These are phyloP conservation scores for Aulographum hederae DNA, from an alignment of 2,329 filamentous ascomycete species.

Conservation along the genomic window DNA sequence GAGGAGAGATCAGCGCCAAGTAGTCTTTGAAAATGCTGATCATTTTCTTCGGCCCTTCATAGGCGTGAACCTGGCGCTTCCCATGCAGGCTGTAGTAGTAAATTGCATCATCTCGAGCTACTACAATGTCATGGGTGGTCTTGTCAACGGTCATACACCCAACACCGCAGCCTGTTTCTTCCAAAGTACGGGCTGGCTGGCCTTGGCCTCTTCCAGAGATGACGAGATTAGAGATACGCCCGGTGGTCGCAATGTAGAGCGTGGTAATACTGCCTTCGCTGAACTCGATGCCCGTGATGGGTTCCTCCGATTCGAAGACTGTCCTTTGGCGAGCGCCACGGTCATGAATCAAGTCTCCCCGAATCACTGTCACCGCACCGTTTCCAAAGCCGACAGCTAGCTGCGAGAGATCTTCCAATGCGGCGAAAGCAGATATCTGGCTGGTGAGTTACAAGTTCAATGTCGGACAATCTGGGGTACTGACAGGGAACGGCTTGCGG, in stretches of 20 bases:
- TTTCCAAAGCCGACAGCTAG: slow-evolving; percentile 92
- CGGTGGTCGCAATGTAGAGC: slow-evolving; percentile 83
- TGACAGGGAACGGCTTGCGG: slow-evolving; percentile 76
- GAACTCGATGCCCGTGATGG: slow-evolving; percentile 80
- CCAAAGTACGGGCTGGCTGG: slow-evolving; percentile 70
- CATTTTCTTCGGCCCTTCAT: slow-evolving; percentile 75
- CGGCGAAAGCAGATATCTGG: slow-evolving; percentile 81
- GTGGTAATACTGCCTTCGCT: slow-evolving; percentile 47
- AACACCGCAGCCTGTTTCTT: slow-evolving; percentile 79
- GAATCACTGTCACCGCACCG: slow-evolving; percentile 79
- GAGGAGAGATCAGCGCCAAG: slow-evolving; percentile 70
- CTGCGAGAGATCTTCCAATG: slow-evolving; percentile 76
- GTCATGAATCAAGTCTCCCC: slow-evolving; percentile 89
- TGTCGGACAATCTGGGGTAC: slow-evolving; percentile 9
- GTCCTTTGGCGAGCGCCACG: slow-evolving; percentile 85
- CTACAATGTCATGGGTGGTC: slow-evolving; percentile 64
- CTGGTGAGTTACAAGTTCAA: slow-evolving; percentile 20
- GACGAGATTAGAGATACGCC: slow-evolving; percentile 66
- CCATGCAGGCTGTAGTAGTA: slow-evolving; percentile 83
- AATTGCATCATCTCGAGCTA: slow-evolving; percentile 88
- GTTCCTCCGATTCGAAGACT: slow-evolving; percentile 92
- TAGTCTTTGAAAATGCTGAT: slow-evolving; percentile 71
- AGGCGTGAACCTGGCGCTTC: slow-evolving; percentile 72
- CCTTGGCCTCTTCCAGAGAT: slow-evolving; percentile 82
- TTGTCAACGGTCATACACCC: slow-evolving; percentile 86